phyloP scores from a whole-genome alignment of 2,329 filamentous ascomycete species.

The Pseudogymnoascus sp. region DNA sequence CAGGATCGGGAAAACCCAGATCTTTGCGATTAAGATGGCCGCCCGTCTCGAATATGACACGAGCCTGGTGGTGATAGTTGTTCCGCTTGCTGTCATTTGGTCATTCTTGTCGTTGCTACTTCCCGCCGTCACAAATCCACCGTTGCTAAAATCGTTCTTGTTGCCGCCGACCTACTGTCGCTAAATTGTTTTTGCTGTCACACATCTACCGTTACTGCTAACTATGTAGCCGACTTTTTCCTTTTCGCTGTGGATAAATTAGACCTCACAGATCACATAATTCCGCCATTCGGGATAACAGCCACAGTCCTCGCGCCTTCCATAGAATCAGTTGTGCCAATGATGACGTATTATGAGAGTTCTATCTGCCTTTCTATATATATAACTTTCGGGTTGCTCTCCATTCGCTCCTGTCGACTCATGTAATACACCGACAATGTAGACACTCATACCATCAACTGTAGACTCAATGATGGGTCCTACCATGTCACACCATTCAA shows the following conservation, averaged over 20 bases:
- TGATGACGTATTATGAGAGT: neutral
- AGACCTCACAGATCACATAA: neutral
- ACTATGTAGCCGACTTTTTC: neutral
- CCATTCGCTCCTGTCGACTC: neutral
- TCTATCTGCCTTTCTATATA: neutral
- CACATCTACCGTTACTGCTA: neutral
- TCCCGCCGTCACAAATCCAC: neutral
- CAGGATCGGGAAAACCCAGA: too few species aligned
- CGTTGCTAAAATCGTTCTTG: neutral
- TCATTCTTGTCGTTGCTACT: neutral
- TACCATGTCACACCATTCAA: neutral
- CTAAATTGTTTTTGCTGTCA: neutral
- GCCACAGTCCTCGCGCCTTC: neutral
- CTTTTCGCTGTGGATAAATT: neutral
- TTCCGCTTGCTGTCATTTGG: neutral
- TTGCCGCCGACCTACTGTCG: neutral
- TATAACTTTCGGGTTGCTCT: neutral
- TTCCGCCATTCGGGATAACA: neutral
- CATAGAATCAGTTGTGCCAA: neutral
- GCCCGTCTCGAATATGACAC: too few species aligned
- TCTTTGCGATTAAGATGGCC: too few species aligned
- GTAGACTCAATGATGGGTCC: neutral
- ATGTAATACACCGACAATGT: neutral
- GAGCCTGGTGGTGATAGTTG: neutral
- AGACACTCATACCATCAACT: neutral